Evolutionary conservation across 75 land plant genomes (phyloP), one percentile per base, ranked within the genome.

Genomic region (Cupressus sempervirens): DNA sequence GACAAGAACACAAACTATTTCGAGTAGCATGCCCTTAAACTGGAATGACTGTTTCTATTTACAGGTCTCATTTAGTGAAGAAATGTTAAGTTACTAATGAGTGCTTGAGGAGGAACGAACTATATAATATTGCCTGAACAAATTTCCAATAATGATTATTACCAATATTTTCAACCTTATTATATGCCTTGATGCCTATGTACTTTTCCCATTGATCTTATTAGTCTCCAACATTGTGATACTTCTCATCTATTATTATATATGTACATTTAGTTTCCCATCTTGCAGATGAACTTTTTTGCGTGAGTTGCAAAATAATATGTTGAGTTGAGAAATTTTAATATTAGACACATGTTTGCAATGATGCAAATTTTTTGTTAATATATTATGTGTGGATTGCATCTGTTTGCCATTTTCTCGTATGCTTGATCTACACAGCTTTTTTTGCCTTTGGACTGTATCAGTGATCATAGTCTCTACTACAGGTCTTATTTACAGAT

Each of bases 401-500:
- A 8, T 7, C 43, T 36, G 41, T 76, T 2, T 76, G 34, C 9
- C 41, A 76, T 16, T 76, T 18, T 38, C 41, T 38, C 18, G 43
- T 76, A 38, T 20, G 18, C 7, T 16, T 12, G 16, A 58, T 38
- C 79, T 30, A 52, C 14, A 52, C 4, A 6, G n/a, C 10, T 52
- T 35, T 82, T 40, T 35, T 82, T 82, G 83, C 40, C 38, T 36
- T 79, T 26, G 12, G 1, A 45, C 46, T 41, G 13, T 43, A 79
- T n/a, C 30, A 43, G n/a, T 79, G 81, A 79, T 79, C 29, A 43
- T 38, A 26, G 48, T n/a, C 26, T 86, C 2, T 80, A 11, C 52
- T 72, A 6, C 89, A 98, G 99, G 91, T 98, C 80, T 79, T 98
- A 83, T 84, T 98, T 62, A 82, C 85, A 86, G 95, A 91, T 52